Conservation (phyloP, 805 yeast genomes). For the Candida yuanshanica region DNA sequence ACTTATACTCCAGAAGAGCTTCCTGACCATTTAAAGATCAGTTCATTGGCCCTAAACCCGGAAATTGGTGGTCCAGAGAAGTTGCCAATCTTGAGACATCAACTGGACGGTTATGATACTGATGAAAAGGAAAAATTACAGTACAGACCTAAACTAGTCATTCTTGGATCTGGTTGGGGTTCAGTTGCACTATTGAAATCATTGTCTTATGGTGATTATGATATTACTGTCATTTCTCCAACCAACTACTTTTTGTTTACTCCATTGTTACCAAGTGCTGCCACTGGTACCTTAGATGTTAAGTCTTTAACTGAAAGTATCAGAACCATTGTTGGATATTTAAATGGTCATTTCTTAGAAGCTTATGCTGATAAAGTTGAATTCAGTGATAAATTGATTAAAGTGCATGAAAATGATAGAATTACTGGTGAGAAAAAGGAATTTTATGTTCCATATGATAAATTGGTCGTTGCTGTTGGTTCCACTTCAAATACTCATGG, state of each 20-base stretch:
- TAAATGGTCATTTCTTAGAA: conserved; percentile 57
- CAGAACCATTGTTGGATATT: conserved; percentile 45
- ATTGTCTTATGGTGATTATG: conserved; percentile 48
- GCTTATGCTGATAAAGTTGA: conserved; percentile 57
- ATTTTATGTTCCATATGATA: conserved; percentile 68
- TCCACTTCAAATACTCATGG: conserved; percentile 67
- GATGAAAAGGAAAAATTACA: conserved; percentile 39
- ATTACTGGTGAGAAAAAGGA: conserved; percentile 33
- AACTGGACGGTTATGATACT: conserved; percentile 52
- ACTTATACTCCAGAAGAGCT: conserved; percentile 45
- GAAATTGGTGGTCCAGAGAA: conserved; percentile 66
- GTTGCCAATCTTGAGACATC: conserved; percentile 51
- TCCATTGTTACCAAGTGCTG: conserved; percentile 64
- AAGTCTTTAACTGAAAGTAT: conserved; percentile 61
- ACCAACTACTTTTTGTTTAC: conserved; percentile 66
- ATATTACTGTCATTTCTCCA: conserved; percentile 63
- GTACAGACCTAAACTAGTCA: conserved; percentile 51
- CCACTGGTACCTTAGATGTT: conserved; percentile 64
- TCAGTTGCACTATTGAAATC: conserved; percentile 52
- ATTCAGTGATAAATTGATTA: conserved; percentile 49
- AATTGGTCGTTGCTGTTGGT: conserved; percentile 63
- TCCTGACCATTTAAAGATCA: conserved; percentile 41
- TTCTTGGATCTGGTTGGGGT: conserved; percentile 71
- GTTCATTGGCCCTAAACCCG: conserved; percentile 49
- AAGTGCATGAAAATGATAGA: conserved; percentile 43